These are phyloP conservation scores for Verruconis gallopava DNA, from an alignment of 2,329 filamentous ascomycete genomes.

Conservation along the genomic window DNA sequence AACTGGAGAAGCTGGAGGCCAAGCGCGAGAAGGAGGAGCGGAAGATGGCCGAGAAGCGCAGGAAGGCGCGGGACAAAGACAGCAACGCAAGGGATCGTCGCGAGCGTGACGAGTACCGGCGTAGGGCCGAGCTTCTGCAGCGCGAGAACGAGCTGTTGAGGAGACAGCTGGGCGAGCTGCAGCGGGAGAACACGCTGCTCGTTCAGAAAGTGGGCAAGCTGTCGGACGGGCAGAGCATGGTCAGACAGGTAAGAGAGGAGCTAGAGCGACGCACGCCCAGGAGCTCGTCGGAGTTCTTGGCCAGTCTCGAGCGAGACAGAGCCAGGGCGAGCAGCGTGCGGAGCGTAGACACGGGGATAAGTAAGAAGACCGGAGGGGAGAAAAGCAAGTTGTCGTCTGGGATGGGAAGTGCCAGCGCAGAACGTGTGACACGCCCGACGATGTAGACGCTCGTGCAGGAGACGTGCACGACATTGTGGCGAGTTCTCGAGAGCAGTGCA, in stretches of 20 bases:
- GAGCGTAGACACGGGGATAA: not conserved
- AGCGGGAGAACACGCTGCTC: slow-evolving; percentile 44
- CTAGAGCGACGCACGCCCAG: not conserved
- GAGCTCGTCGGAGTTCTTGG: not conserved
- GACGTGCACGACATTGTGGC: too few relatives aligned
- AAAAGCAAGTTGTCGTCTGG: slow-evolving; percentile 1
- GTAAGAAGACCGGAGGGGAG: slow-evolving; percentile 2
- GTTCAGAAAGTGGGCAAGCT: slow-evolving; percentile 31
- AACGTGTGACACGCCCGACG: too few relatives aligned
- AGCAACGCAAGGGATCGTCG: slow-evolving; percentile 34
- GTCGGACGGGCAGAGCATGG: slow-evolving; percentile 24
- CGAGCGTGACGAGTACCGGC: slow-evolving; percentile 34
- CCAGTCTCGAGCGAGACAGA: too few relatives aligned
- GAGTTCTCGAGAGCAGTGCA: too few relatives aligned
- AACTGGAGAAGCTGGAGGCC: slow-evolving; percentile 51
- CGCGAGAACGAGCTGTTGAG: slow-evolving; percentile 38
- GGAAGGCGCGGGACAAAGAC: slow-evolving; percentile 34
- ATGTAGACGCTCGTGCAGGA: too few relatives aligned
- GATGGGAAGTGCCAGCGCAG: not conserved
- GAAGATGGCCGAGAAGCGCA: slow-evolving; percentile 36
- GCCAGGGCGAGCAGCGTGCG: slow-evolving; percentile 6
- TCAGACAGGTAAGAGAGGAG: slow-evolving; percentile 6
- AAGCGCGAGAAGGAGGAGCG: slow-evolving; percentile 49
- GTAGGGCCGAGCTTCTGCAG: slow-evolving; percentile 33
- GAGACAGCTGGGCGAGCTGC: slow-evolving; percentile 40